Evolutionary conservation across 306 rosid species (phyloP).

Genomic region (Vigna angularis): DNA sequence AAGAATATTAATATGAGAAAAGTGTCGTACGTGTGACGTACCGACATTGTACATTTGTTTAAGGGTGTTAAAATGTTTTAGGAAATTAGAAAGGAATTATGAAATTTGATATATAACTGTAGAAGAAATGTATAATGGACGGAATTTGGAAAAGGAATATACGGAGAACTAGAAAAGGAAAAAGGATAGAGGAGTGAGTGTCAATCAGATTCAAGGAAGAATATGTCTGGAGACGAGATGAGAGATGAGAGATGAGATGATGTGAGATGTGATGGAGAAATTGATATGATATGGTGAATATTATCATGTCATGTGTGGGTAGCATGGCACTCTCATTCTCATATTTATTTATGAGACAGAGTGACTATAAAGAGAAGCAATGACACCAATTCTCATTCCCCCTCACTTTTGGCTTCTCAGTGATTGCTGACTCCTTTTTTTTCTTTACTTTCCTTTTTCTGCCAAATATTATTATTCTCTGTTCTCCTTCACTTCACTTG

Average conservation of each 20-base stretch:
- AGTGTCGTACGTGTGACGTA: conserved; percentile 4
- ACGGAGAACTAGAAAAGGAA: conserved; percentile 10
- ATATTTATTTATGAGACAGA: conserved; percentile 22
- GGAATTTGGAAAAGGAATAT: conserved; percentile 9
- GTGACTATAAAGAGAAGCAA: conserved; percentile 47
- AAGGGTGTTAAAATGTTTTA: background rate
- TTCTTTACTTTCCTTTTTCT: background rate
- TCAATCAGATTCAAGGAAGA: conserved; percentile 30
- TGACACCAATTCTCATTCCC: conserved; percentile 46
- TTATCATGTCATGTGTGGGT: conserved; percentile 22
- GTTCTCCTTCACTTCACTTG: no score
- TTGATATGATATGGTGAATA: background rate
- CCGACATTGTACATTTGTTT: background rate
- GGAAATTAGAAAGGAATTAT: background rate
- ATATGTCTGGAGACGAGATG: conserved; percentile 21
- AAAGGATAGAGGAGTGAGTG: conserved; percentile 7
- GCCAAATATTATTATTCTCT: no score
- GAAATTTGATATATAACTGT: background rate
- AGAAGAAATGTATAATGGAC: background rate
- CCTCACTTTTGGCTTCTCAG: conserved; percentile 43
- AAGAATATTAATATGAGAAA: background rate
- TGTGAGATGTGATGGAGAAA: background rate
- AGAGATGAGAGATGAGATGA: background rate
- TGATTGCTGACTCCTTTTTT: conserved; percentile 24
- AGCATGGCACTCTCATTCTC: conserved; percentile 23